Conservation (phyloP, 2,329 filamentous ascomycete species). For the Dothidotthia symphoricarpi region DNA sequence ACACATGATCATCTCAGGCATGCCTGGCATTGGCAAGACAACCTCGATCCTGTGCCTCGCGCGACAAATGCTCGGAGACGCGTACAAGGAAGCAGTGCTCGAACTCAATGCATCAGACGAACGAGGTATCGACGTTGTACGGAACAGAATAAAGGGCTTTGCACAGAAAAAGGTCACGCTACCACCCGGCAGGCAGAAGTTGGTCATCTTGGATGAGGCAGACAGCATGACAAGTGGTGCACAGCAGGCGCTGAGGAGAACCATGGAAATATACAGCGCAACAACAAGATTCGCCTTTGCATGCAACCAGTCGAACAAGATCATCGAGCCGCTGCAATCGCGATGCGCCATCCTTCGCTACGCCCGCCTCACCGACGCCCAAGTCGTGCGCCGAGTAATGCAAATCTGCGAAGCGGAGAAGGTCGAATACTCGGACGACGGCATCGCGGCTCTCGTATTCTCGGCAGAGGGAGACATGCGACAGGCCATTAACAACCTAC, state of each 20-base stretch:
- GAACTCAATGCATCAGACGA: slow-evolving; percentile 97
- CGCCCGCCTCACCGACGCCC: slow-evolving; percentile 84
- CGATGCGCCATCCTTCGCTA: slow-evolving; percentile 95
- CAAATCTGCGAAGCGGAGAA: slow-evolving; percentile 93
- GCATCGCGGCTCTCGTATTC: slow-evolving; percentile 92
- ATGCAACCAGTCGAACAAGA: slow-evolving; percentile 98
- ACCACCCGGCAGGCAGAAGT: slow-evolving; percentile 84
- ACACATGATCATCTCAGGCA: slow-evolving; percentile 98
- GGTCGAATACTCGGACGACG: slow-evolving; percentile 88
- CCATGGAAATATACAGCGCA: slow-evolving; percentile 98
- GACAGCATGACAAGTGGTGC: slow-evolving; percentile 95
- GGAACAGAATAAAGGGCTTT: slow-evolving; percentile 96
- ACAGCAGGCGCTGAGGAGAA: slow-evolving; percentile 89
- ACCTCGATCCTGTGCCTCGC: slow-evolving; percentile 93
- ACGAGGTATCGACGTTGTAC: slow-evolving; percentile 93
- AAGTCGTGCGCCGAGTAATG: slow-evolving; percentile 84
- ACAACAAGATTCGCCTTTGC: slow-evolving; percentile 97
- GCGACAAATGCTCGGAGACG: slow-evolving; percentile 82
- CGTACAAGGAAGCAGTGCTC: slow-evolving; percentile 95
- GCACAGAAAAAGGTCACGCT: slow-evolving; percentile 98
- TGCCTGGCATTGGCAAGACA: slow-evolving; percentile 98
- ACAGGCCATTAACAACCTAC: slow-evolving; percentile 97
- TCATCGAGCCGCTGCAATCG: slow-evolving; percentile 97
- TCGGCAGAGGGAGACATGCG: slow-evolving; percentile 98
- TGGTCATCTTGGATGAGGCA: slow-evolving; percentile 96